phyloP scores from a whole-genome alignment of 306 rosid genomes.

The Castanea mollissima region DNA sequence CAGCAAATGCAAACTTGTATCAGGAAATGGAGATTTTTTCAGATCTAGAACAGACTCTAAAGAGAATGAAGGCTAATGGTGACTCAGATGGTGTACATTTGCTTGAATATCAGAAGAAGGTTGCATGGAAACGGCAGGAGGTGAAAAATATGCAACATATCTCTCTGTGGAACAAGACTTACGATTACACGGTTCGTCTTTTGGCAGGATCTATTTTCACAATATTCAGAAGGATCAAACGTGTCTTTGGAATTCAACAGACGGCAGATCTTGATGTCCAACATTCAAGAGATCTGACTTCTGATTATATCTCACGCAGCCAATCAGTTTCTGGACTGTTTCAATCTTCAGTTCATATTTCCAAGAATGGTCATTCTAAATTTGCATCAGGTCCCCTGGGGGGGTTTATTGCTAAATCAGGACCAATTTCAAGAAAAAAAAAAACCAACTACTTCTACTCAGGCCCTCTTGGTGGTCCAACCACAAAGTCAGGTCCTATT shows the following conservation, averaged over 20 bases:
- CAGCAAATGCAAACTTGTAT: conserved; percentile 76
- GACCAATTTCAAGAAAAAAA: conserved; percentile 31
- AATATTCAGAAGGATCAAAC: conserved; percentile 64
- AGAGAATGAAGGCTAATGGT: conserved; percentile 67
- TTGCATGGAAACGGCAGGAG: conserved; percentile 72
- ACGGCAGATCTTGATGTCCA: conserved; percentile 30
- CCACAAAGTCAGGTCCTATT: conserved; percentile 54
- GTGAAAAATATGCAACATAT: conserved; percentile 66
- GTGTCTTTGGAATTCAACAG: conserved; percentile 69
- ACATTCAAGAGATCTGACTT: conserved; percentile 34
- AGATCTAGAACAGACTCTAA: conserved; percentile 82
- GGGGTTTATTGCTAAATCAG: conserved; percentile 40
- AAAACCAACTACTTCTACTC: conserved; percentile 53
- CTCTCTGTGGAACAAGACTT: conserved; percentile 86
- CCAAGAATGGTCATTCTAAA: conserved; percentile 50
- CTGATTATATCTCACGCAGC: conserved; percentile 55
- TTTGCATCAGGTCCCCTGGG: conserved; percentile 93
- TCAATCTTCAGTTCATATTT: conserved; percentile 57
- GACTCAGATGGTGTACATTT: conserved; percentile 49
- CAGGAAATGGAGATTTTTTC: conserved; percentile 90
- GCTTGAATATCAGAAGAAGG: conserved; percentile 75
- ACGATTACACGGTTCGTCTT: conserved; percentile 64
- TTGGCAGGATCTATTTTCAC: conserved; percentile 82
- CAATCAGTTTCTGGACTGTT: conserved; percentile 70
- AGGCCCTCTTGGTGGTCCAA: conserved; percentile 69